These are phyloP conservation scores for Phylloporus sp. DNA, from an alignment of 1,284 basidiomycete species.

Conservation along the genomic window DNA sequence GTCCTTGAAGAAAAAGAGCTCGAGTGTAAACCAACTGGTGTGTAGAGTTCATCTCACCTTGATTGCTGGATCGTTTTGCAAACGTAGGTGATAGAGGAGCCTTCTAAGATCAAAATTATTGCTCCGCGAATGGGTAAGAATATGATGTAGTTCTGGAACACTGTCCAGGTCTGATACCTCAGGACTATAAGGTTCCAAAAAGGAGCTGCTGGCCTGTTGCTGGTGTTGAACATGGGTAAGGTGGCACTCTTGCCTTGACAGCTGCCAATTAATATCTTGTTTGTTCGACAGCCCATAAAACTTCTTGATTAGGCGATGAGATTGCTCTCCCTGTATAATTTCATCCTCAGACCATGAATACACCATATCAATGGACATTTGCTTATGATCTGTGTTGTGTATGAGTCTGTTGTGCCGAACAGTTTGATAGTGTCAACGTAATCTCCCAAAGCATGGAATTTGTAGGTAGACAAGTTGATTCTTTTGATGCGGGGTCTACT, in stretches of 20 bases:
- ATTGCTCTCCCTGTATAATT: conserved; percentile 13
- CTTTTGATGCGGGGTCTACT: not conserved
- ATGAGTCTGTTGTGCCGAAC: not conserved
- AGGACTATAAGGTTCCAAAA: not conserved
- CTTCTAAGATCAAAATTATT: not conserved
- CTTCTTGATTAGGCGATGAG: conserved; percentile 17
- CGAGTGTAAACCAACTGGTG: not conserved
- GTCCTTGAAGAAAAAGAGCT: not conserved
- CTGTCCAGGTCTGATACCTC: not conserved
- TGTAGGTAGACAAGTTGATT: not conserved
- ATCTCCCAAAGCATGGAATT: not conserved
- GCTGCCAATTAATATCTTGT: not conserved
- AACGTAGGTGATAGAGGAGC: not conserved
- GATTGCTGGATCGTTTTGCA: not conserved
- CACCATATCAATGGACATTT: not conserved
- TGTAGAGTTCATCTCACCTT: not conserved
- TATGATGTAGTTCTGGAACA: not conserved
- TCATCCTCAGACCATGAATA: not conserved
- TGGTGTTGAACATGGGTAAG: conserved; percentile 4
- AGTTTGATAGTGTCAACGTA: not conserved
- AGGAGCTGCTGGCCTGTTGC: not conserved
- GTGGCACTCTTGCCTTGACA: conserved; percentile 17
- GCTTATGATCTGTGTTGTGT: not conserved
- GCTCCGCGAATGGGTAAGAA: not conserved
- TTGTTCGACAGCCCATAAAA: conserved; percentile 18